Base-by-base conservation (phyloP, 2,329 filamentous ascomycete species). In the Didymella pinodella region DNA sequence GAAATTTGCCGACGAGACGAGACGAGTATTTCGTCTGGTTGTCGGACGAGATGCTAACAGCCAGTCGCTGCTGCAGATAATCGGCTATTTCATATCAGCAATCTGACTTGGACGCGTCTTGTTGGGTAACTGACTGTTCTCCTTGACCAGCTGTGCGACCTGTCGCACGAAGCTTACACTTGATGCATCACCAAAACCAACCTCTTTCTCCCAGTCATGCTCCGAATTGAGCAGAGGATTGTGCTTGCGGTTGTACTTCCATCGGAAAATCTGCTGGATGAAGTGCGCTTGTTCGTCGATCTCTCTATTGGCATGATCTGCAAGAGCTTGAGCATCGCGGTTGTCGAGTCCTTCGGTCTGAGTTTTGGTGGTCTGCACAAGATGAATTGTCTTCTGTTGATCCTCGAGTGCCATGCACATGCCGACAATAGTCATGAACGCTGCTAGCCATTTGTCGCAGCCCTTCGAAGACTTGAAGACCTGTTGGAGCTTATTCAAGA, bases 351-450 rank as follows among this genome's bases (percentile, higher is more conserved):
- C 59, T 22, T 75, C 70, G n/a, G 74, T 76, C 14, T 57, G 53
- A 0, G 74, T 67, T 34, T 75, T 74, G 12, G 78, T 78, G 22
- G 78, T 75, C 77, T 72, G 79, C 69, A 77, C 69, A n/a, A 80
- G 68, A 44, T 80, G 77, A 4, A 82, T 72, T 0, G 79, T 80
- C 60, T 78, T 78, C 57, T 83, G 81, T 31, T 79, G 75, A 56
- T 82, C 79, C 61, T 83, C 81, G 18, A 80, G 72, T 3, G 79
- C 79, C 77, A 82, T 82, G 26, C 77, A 80, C 54, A 83, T 77
- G 34, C 80, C 80, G 1, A 83, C 72, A 40, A 82, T 77, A 26
- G 78, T 75, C 49, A 80, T 75, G 60, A 83, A 83, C 1, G 80
- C 77, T 0, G 76, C 72, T 6, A 82, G 71, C 81, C 81, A 83